Percentiles rank a stretch among this genome's conserved stretches.
These are phyloP conservation scores for Linnemannia elongata DNA, from an alignment of 192 early-diverging fungal species.

Conservation along the genomic window DNA sequence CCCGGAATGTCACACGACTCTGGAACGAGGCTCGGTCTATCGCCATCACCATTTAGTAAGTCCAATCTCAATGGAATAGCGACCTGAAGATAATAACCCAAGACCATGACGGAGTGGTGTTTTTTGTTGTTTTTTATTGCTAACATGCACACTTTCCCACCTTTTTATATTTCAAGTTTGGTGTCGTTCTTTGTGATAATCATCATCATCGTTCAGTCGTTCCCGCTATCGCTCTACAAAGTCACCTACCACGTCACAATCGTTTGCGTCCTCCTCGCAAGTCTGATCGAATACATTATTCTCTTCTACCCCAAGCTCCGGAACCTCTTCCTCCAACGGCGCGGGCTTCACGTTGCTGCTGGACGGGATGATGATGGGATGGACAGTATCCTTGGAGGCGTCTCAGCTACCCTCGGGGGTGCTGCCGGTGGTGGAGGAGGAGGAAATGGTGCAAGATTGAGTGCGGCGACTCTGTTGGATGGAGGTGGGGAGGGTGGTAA, in stretches of 20 bases:
- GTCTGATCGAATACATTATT: constrained; percentile 24
- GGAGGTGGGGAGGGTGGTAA: background rate
- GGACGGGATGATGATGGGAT: constrained; percentile 20
- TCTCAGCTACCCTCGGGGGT: background rate
- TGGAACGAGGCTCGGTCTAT: constrained; percentile 48
- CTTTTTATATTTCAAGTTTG: constrained; percentile 4
- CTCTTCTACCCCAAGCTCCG: constrained; percentile 38
- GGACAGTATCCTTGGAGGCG: constrained; percentile 25
- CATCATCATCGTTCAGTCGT: constrained; percentile 34
- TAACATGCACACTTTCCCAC: background rate
- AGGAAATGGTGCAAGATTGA: background rate
- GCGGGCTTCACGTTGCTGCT: constrained; percentile 33
- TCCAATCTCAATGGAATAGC: background rate
- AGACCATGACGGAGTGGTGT: too few relatives aligned
- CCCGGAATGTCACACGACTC: constrained; percentile 31
- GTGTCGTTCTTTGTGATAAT: constrained; percentile 41
- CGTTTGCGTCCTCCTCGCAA: constrained; percentile 9
- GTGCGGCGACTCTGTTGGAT: background rate
- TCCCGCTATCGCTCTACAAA: constrained; percentile 9
- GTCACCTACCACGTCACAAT: constrained; percentile 33
- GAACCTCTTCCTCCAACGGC: constrained; percentile 38
- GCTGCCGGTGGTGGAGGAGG: background rate
- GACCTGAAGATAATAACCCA: too few relatives aligned
- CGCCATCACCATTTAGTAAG: constrained; percentile 34
- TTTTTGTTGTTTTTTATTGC: too few relatives aligned